Evolutionary conservation across 2,329 filamentous ascomycete species (phyloP).

Genomic region (Penicillium rolfsii): DNA sequence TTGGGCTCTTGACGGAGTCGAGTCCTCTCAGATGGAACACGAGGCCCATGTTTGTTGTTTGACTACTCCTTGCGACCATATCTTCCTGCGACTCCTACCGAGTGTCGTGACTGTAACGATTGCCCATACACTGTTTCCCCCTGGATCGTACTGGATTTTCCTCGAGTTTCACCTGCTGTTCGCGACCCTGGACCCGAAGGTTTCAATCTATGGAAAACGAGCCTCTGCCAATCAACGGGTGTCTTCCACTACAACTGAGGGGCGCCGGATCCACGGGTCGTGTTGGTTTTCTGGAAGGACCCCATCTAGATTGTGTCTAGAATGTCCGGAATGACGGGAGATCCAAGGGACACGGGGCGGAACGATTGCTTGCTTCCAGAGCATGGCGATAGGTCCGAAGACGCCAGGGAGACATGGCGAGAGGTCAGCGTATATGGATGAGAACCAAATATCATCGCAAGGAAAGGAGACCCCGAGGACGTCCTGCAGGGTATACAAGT

Average conservation of each 20-base stretch:
- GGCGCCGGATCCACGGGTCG: constrained; percentile 9
- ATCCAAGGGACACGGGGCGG: not conserved
- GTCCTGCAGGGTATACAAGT: no score
- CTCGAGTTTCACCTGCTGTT: not conserved
- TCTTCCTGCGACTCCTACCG: not conserved
- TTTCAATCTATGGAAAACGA: constrained; percentile 32
- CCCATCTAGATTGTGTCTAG: not conserved
- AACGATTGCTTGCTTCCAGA: no score
- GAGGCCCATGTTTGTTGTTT: not conserved
- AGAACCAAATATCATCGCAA: no score
- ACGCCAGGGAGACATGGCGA: not conserved
- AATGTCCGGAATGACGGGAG: not conserved
- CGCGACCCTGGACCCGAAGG: not conserved
- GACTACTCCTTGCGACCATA: no score
- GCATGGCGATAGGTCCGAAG: not conserved
- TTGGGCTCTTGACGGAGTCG: not conserved
- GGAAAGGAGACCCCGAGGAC: not conserved
- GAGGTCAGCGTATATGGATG: no score
- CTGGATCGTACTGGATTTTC: not conserved
- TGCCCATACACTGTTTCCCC: not conserved
- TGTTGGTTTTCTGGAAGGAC: constrained; percentile 2
- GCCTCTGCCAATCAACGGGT: constrained; percentile 23
- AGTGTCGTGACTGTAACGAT: not conserved
- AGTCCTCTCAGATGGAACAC: not conserved
- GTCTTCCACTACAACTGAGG: not conserved